Conservation (phyloP, 768 basidiomycete genomes). For the Leccinellum albellum region DNA sequence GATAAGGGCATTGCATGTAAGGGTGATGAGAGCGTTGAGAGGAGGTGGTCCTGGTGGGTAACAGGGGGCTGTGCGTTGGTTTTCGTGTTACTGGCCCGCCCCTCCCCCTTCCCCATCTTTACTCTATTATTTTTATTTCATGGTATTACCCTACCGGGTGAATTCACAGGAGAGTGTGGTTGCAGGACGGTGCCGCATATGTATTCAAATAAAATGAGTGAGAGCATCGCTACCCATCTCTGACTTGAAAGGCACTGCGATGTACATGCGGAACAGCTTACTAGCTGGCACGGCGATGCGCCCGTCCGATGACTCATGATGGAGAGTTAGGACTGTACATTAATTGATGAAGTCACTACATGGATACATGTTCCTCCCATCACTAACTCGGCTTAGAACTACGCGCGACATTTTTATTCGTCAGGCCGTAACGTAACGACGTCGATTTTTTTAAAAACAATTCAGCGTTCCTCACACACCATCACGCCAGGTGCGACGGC, state of each 20-base stretch:
- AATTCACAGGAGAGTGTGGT: neutral
- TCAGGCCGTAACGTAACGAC: too few relatives aligned
- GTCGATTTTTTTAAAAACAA: too few relatives aligned
- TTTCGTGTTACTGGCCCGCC: neutral
- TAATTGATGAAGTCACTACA: too few relatives aligned
- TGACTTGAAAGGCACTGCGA: neutral
- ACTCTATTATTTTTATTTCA: neutral
- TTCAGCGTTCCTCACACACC: neutral
- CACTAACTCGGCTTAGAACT: too few relatives aligned
- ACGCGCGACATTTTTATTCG: too few relatives aligned
- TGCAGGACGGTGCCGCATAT: too few relatives aligned
- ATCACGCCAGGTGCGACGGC: neutral
- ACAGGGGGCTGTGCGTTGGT: too few relatives aligned
- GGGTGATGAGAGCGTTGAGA: slow-evolving; percentile 34
- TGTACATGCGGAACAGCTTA: neutral
- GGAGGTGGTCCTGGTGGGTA: slow-evolving; percentile 13
- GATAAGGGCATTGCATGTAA: slow-evolving; percentile 47
- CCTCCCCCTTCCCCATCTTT: neutral
- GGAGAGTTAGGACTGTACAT: too few relatives aligned
- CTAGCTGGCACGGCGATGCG: neutral
- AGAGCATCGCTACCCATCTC: neutral
- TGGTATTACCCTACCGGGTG: neutral
- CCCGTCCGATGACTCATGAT: neutral
- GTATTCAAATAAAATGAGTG: neutral
- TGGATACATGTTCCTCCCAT: too few relatives aligned